Evolutionary conservation across 75 land plant species (phyloP).

Genomic region (Adiantum capillusveneris): DNA sequence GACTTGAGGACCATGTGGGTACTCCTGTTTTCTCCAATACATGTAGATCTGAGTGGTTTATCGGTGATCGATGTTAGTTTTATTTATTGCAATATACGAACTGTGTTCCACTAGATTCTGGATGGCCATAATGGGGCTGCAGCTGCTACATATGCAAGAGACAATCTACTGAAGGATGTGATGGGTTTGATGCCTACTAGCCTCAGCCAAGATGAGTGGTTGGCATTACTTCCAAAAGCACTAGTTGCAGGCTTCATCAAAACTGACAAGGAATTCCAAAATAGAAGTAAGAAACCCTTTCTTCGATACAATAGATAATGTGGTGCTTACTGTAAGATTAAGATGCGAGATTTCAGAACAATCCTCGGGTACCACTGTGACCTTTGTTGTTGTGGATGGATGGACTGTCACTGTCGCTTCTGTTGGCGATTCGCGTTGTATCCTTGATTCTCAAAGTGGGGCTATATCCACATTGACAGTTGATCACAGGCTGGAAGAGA

Average conservation of each 20-base stretch:
- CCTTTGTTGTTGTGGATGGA: conserved; percentile 86
- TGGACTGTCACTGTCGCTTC: conserved; percentile 90
- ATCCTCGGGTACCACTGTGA: conserved; percentile 89
- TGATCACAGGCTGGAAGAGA: conserved; percentile 83
- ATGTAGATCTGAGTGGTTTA: no score
- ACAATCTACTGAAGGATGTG: conserved; percentile 67
- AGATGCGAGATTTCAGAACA: conserved; percentile 34
- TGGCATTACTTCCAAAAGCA: conserved; percentile 75
- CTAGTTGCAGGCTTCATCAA: conserved; percentile 91
- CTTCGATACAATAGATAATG: neutral
- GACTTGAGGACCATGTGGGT: no score
- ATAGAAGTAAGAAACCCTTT: conserved; percentile 30
- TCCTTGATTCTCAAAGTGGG: conserved; percentile 73
- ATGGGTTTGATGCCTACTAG: conserved; percentile 64
- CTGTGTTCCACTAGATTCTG: no score
- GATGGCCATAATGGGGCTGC: conserved; percentile 94
- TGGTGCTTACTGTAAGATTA: neutral
- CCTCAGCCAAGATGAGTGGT: conserved; percentile 79
- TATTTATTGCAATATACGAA: no score
- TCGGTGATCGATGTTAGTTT: no score
- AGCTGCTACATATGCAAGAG: conserved; percentile 75
- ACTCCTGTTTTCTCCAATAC: no score
- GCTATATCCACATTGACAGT: conserved; percentile 57
- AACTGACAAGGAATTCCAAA: conserved; percentile 83
- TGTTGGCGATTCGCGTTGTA: conserved; percentile 90